Percentiles rank a stretch among this genome's conserved stretches.
These are phyloP conservation scores for Pythium grandisporangium DNA, from an alignment of 352 stramenopile genomes.

Conservation along the genomic window DNA sequence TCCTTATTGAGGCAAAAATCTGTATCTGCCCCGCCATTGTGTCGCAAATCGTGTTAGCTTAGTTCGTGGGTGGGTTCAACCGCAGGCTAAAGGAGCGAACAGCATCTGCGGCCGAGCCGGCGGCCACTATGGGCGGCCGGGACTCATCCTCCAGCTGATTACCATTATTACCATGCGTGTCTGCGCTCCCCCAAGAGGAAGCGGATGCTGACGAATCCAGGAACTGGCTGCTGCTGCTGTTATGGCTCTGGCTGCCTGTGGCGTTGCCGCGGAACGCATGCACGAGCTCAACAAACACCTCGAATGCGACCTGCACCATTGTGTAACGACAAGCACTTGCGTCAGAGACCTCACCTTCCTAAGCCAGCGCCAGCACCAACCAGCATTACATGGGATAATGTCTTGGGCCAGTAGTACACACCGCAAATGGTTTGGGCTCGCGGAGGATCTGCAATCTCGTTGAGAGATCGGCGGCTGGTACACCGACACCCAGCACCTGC, in stretches of 20 bases:
- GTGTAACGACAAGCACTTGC: no score
- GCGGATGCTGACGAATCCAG: not conserved
- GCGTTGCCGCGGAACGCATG: slow-evolving; percentile 12
- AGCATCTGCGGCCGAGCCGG: slow-evolving; percentile 6
- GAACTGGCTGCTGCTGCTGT: not conserved
- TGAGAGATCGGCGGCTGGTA: slow-evolving; percentile 29
- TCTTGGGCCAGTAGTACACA: slow-evolving; percentile 12
- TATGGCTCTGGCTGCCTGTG: not conserved
- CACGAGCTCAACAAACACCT: slow-evolving; percentile 46
- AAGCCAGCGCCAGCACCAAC: no score
- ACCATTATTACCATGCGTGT: no score
- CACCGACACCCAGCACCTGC: slow-evolving; percentile 44
- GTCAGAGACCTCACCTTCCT: no score
- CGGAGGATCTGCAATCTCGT: slow-evolving; percentile 19
- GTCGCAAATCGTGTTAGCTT: no score
- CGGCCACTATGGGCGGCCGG: slow-evolving; percentile 3
- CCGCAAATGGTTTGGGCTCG: slow-evolving; percentile 24
- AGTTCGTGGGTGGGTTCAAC: slow-evolving; percentile 10
- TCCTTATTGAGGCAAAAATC: no score
- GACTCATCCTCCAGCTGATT: no score
- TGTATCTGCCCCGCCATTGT: no score
- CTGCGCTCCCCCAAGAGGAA: not conserved
- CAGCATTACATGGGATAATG: no score
- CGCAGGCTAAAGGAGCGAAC: slow-evolving; percentile 8
- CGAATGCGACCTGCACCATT: slow-evolving; percentile 64